Percentiles rank a stretch among this genome's conserved stretches.
Evolutionary conservation across 805 yeast genomes (phyloP).

Genomic region (Saccharomyces jurei): DNA sequence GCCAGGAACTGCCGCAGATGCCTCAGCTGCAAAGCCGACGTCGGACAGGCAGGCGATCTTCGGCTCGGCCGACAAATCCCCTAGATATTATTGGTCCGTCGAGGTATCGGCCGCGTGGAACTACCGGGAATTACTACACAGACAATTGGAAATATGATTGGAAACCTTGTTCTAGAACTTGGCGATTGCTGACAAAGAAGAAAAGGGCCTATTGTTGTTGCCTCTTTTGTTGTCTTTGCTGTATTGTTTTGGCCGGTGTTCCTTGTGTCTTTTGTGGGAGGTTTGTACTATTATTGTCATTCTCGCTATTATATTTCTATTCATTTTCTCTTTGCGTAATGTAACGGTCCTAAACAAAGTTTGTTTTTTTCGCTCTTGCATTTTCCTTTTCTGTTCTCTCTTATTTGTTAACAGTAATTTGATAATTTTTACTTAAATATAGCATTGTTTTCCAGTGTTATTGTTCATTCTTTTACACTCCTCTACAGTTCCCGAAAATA

Average conservation of each 20-base stretch:
- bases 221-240: neutral
- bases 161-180: neutral
- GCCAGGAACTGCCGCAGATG: neutral
- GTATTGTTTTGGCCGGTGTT: neutral
- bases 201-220: neutral
- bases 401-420: neutral
- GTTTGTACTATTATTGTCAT: neutral
- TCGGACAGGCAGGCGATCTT: neutral
- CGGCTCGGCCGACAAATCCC: neutral
- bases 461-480: neutral
- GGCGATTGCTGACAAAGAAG: neutral
- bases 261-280: neutral
- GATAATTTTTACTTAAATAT: neutral
- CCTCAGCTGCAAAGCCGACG: neutral
- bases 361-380: neutral
- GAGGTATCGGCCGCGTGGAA: neutral
- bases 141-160: neutral
- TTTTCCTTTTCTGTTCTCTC: neutral
- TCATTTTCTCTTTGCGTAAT: neutral
- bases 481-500: neutral
- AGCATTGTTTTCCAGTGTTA: neutral
- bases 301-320: neutral
- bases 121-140: neutral
- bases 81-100: neutral
- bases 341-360: neutral